Conservation (phyloP, 352 stramenopile species). For the Aphanomyces cochlioides region DNA sequence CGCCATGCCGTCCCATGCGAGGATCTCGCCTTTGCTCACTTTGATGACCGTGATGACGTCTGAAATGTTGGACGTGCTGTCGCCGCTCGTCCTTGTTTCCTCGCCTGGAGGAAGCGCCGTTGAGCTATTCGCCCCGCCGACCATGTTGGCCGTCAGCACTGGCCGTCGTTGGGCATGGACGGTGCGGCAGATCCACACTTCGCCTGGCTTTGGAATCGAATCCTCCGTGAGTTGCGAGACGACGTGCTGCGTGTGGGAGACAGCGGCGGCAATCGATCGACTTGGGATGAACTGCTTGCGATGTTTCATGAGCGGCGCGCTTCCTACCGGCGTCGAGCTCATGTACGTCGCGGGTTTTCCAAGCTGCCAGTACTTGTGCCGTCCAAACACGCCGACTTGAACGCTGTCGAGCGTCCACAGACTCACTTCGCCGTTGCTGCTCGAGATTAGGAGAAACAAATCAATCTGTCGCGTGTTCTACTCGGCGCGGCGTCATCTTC, state of each 20-base stretch:
- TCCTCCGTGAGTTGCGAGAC: slow-evolving; percentile 55
- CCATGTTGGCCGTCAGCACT: not conserved
- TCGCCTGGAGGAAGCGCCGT: not conserved
- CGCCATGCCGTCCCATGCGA: slow-evolving; percentile 56
- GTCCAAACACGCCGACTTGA: slow-evolving; percentile 61
- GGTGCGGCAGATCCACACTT: slow-evolving; percentile 70
- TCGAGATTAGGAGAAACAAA: slow-evolving; percentile 59
- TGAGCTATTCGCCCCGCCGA: too few relatives aligned
- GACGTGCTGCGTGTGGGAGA: slow-evolving; percentile 37
- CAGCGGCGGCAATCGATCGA: slow-evolving; percentile 48
- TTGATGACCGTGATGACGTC: slow-evolving; percentile 73
- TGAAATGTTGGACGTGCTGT: slow-evolving; percentile 41
- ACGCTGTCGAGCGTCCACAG: slow-evolving; percentile 72
- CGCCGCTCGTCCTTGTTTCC: not conserved
- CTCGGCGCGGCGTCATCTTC: not conserved
- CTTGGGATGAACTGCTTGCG: slow-evolving; percentile 50
- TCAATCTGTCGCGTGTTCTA: slow-evolving; percentile 49
- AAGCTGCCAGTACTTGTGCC: slow-evolving; percentile 59
- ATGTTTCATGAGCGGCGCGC: not conserved
- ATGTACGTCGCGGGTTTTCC: slow-evolving; percentile 51
- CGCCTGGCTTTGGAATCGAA: slow-evolving; percentile 66
- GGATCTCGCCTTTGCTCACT: slow-evolving; percentile 71
- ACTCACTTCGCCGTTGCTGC: slow-evolving; percentile 59
- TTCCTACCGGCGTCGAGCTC: slow-evolving; percentile 2
- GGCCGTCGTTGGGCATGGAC: slow-evolving; percentile 34